Evolutionary conservation across 2,329 filamentous ascomycete genomes (phyloP).

Genomic region (Paecilomyces variotii): DNA sequence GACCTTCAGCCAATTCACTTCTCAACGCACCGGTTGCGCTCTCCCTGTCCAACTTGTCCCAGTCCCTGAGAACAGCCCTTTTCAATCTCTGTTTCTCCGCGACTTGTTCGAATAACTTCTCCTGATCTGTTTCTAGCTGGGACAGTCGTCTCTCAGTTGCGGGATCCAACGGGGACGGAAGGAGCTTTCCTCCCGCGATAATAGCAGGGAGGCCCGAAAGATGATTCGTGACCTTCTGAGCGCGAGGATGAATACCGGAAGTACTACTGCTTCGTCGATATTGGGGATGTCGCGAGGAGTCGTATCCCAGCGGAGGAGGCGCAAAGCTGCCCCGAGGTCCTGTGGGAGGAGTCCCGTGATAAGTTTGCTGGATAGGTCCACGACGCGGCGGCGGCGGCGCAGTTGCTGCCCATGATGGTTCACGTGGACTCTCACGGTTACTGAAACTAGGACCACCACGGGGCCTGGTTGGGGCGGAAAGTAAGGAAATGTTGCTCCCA

Average conservation of each 20-base stretch:
- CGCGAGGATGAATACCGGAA: conserved; percentile 29
- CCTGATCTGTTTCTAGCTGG: conserved; percentile 38
- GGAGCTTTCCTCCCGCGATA: conserved; percentile 35
- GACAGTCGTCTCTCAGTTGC: conserved; percentile 36
- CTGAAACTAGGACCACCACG: conserved; percentile 29
- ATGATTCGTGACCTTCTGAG: conserved; percentile 32
- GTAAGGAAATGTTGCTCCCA: conserved; percentile 30
- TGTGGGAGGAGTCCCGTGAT: conserved; percentile 28
- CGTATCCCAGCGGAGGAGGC: conserved; percentile 16
- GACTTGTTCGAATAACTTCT: conserved; percentile 37
- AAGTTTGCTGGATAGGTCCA: conserved; percentile 18
- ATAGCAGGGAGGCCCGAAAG: conserved; percentile 31
- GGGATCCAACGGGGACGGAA: conserved; percentile 30
- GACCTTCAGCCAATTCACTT: conserved; percentile 41
- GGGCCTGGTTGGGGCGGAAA: conserved; percentile 41
- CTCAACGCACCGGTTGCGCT: conserved; percentile 38
- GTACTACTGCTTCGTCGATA: conserved; percentile 29
- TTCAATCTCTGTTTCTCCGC: conserved; percentile 37
- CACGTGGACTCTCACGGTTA: conserved; percentile 17
- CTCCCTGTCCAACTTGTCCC: conserved; percentile 41
- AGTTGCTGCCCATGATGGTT: conserved; percentile 23
- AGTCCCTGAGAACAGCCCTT: conserved; percentile 36
- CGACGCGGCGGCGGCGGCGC: conserved; percentile 25
- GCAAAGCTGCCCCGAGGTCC: conserved; percentile 29
- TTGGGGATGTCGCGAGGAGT: conserved; percentile 26